Percentiles rank a stretch among this genome's conserved stretches.
Conservation (phyloP, 2,329 filamentous ascomycete genomes). For the Talaromyces sp. region DNA sequence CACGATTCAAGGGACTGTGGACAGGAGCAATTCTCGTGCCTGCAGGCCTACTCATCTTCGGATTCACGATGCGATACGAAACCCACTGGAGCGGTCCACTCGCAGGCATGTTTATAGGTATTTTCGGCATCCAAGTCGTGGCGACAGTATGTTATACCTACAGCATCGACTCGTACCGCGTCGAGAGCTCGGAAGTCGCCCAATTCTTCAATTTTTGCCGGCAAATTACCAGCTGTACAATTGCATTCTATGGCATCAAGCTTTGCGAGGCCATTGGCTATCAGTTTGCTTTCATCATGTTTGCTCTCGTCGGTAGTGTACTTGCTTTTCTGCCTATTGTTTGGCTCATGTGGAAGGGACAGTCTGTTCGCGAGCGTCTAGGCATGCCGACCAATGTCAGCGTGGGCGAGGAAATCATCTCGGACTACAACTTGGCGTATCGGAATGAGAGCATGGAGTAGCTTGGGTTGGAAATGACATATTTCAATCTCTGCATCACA, state of each 20-base stretch:
- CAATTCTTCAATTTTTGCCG: slow-evolving; percentile 13
- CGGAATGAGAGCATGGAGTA: not conserved
- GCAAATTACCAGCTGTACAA: slow-evolving; percentile 5
- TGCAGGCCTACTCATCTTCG: slow-evolving; percentile 6
- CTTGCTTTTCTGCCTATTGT: slow-evolving; percentile 5
- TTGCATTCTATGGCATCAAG: not conserved
- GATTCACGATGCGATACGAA: slow-evolving; percentile 11
- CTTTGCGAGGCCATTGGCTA: slow-evolving; percentile 8
- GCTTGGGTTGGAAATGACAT: not conserved
- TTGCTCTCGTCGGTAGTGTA: slow-evolving; percentile 10
- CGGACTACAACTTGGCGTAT: slow-evolving; percentile 3
- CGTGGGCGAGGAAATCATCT: slow-evolving; percentile 7
- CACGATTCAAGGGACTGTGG: slow-evolving; percentile 9
- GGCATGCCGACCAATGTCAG: slow-evolving; percentile 2
- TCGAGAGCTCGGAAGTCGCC: slow-evolving; percentile 9
- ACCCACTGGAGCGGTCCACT: slow-evolving; percentile 8
- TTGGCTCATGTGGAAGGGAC: slow-evolving; percentile 10
- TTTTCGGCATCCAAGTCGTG: slow-evolving; percentile 10
- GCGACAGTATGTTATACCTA: slow-evolving; percentile 20
- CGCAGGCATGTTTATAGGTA: slow-evolving; percentile 9
- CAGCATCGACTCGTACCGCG: slow-evolving; percentile 12
- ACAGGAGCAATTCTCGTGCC: slow-evolving; percentile 9
- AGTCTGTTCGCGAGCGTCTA: slow-evolving; percentile 1
- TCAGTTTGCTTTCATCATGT: slow-evolving; percentile 14
- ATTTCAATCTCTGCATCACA: not conserved